Evolutionary conservation across 495 filamentous ascomycete genomes (phyloP).

Genomic region (Tetracladium setigerum): DNA sequence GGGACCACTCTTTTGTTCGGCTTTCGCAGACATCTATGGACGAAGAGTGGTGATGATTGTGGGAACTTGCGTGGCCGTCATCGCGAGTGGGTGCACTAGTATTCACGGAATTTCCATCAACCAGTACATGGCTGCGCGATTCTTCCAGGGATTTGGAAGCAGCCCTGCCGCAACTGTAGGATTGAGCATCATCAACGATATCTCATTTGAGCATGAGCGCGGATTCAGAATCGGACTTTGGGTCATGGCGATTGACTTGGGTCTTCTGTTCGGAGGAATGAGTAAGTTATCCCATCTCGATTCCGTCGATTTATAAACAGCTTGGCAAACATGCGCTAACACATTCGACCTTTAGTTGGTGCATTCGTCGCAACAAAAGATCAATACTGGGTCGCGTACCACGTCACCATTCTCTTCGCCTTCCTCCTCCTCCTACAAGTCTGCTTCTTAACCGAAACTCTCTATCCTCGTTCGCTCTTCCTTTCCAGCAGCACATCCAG

Average conservation of each 20-base stretch:
- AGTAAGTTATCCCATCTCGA: slow-evolving; percentile 16
- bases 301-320: background rate
- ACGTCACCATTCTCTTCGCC: slow-evolving; percentile 50
- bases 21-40: slow-evolving; percentile 51
- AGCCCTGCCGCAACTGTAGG: slow-evolving; percentile 52
- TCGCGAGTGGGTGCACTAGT: slow-evolving; percentile 29
- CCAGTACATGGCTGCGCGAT: slow-evolving; percentile 51
- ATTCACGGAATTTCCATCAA: slow-evolving; percentile 29
- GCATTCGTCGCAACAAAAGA: slow-evolving; percentile 46
- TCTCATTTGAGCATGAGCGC: slow-evolving; percentile 54
- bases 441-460: slow-evolving; percentile 49
- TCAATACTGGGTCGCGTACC: slow-evolving; percentile 50
- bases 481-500: slow-evolving; percentile 24
- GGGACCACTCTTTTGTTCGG: slow-evolving; percentile 52
- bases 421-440: slow-evolving; percentile 42
- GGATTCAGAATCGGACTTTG: slow-evolving; percentile 56
- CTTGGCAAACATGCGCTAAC: slow-evolving; percentile 10
- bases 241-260: slow-evolving; percentile 54
- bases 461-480: slow-evolving; percentile 50
- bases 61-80: slow-evolving; percentile 46
- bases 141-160: slow-evolving; percentile 57
- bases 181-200: slow-evolving; percentile 49
- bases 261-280: slow-evolving; percentile 46
- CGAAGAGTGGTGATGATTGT: slow-evolving; percentile 45
- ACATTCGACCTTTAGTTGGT: slow-evolving; percentile 33